These are phyloP conservation scores for Penicillium malachiteum DNA, from an alignment of 495 filamentous ascomycete genomes.

Conservation along the genomic window DNA sequence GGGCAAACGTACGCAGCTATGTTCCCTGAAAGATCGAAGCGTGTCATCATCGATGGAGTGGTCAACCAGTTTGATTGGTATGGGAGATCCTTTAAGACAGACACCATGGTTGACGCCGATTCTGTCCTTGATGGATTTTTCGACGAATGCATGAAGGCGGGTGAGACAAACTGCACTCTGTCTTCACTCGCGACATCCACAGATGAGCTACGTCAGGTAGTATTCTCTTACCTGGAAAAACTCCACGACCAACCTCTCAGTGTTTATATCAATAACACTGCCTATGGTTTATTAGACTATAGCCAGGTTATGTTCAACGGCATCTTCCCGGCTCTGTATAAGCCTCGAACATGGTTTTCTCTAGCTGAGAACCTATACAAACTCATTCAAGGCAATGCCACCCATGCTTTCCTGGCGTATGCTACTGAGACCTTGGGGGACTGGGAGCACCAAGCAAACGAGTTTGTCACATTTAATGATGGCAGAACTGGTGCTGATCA, in stretches of 20 bases:
- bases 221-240: slow-evolving; percentile 23
- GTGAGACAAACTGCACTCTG: slow-evolving; percentile 20
- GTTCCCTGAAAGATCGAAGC: slow-evolving; percentile 14
- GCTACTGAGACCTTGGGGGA: slow-evolving; percentile 16
- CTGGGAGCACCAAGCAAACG: neutral
- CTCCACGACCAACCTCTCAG: slow-evolving; percentile 32
- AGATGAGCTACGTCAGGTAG: slow-evolving; percentile 25
- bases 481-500: slow-evolving; percentile 3
- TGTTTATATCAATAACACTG: slow-evolving; percentile 41
- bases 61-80: slow-evolving; percentile 16
- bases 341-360: slow-evolving; percentile 31
- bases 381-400: slow-evolving; percentile 42
- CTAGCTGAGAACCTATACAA: slow-evolving; percentile 35
- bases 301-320: slow-evolving; percentile 32
- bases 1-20: slow-evolving; percentile 17
- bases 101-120: slow-evolving; percentile 41
- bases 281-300: slow-evolving; percentile 38
- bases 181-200: slow-evolving; percentile 30
- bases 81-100: too few species aligned
- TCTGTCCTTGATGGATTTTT: slow-evolving; percentile 39
- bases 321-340: slow-evolving; percentile 38
- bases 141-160: slow-evolving; percentile 43
- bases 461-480: slow-evolving; percentile 11
- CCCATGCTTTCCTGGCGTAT: slow-evolving; percentile 37
- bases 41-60: slow-evolving; percentile 17